Percentiles rank a stretch among this genome's conserved stretches.
Evolutionary conservation across 129 eudicot species (phyloP).

Genomic region (Erigeron canadensis): DNA sequence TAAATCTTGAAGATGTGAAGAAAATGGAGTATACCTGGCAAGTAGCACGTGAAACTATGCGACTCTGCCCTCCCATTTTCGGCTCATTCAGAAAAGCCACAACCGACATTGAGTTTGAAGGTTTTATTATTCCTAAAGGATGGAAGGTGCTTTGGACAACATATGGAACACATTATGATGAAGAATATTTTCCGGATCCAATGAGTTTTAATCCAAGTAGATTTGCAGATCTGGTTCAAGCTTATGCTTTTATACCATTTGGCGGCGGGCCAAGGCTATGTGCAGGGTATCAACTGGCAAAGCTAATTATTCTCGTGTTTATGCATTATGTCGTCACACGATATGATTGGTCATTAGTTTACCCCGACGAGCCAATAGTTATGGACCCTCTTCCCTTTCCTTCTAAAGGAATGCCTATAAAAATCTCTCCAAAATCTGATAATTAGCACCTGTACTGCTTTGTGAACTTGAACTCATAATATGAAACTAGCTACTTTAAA

Average conservation of each 20-base stretch:
- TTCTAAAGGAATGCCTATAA: slow-evolving; percentile 80
- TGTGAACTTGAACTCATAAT: not conserved
- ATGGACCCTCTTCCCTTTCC: slow-evolving; percentile 81
- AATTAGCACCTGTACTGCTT: not conserved
- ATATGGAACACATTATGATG: slow-evolving; percentile 39
- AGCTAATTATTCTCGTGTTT: slow-evolving; percentile 32
- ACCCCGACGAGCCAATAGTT: slow-evolving; percentile 56
- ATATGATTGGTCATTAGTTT: slow-evolving; percentile 57
- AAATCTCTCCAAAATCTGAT: slow-evolving; percentile 44
- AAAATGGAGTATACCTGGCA: slow-evolving; percentile 74
- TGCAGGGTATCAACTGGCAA: slow-evolving; percentile 33
- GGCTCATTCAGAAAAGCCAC: slow-evolving; percentile 80
- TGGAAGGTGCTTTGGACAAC: slow-evolving; percentile 48
- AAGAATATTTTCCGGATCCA: slow-evolving; percentile 36
- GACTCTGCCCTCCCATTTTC: slow-evolving; percentile 72
- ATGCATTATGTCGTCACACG: slow-evolving; percentile 68
- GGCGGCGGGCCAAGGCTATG: slow-evolving; percentile 41
- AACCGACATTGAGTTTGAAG: slow-evolving; percentile 44
- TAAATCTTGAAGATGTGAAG: slow-evolving; percentile 57
- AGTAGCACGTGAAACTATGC: slow-evolving; percentile 78
- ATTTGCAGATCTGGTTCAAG: slow-evolving; percentile 31
- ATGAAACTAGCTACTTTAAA: too few species aligned
- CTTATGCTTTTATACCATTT: slow-evolving; percentile 38
- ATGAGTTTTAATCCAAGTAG: slow-evolving; percentile 31
- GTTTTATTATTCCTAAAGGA: slow-evolving; percentile 29